These are phyloP conservation scores for Hibiscus mutabilis DNA, from an alignment of 345 rosid genomes.

Conservation along the genomic window DNA sequence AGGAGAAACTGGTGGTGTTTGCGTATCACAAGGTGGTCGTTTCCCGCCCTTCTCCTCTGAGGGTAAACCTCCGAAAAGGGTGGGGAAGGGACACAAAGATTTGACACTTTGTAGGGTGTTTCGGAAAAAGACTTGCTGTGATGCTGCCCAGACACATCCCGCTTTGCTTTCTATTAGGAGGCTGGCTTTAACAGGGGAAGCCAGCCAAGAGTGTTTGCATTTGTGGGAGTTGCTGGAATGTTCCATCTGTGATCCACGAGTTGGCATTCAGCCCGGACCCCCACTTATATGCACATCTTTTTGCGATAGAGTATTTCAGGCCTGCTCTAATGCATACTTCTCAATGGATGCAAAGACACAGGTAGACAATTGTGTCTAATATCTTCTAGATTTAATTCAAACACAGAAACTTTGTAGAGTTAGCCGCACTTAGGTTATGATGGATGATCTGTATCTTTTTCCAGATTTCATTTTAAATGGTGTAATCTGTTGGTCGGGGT, in stretches of 20 bases:
- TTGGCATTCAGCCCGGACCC: slow-evolving; percentile 83
- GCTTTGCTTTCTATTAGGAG: slow-evolving; percentile 71
- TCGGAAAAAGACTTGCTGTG: slow-evolving; percentile 78
- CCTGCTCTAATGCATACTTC: slow-evolving; percentile 82
- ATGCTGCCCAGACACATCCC: slow-evolving; percentile 73
- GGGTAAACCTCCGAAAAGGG: slow-evolving; percentile 72
- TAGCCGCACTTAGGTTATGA: background rate
- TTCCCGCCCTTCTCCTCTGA: slow-evolving; percentile 67
- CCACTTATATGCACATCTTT: slow-evolving; percentile 72
- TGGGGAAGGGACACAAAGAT: slow-evolving; percentile 63
- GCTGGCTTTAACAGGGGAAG: slow-evolving; percentile 81
- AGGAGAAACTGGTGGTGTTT: slow-evolving; percentile 44
- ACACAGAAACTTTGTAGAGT: background rate
- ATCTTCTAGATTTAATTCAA: background rate
- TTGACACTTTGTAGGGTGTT: slow-evolving; percentile 79
- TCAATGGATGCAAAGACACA: slow-evolving; percentile 60
- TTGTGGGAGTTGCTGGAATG: slow-evolving; percentile 90
- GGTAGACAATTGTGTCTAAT: slow-evolving; percentile 27
- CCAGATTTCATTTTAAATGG: background rate
- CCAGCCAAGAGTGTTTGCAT: slow-evolving; percentile 62
- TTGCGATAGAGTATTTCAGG: slow-evolving; percentile 67
- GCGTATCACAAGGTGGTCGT: slow-evolving; percentile 79
- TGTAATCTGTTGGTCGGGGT: background rate
- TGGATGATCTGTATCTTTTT: background rate
- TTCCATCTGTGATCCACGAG: slow-evolving; percentile 80